Conservation (phyloP, 1,139 yeast species). For the Ogataea hybrid region DNA sequence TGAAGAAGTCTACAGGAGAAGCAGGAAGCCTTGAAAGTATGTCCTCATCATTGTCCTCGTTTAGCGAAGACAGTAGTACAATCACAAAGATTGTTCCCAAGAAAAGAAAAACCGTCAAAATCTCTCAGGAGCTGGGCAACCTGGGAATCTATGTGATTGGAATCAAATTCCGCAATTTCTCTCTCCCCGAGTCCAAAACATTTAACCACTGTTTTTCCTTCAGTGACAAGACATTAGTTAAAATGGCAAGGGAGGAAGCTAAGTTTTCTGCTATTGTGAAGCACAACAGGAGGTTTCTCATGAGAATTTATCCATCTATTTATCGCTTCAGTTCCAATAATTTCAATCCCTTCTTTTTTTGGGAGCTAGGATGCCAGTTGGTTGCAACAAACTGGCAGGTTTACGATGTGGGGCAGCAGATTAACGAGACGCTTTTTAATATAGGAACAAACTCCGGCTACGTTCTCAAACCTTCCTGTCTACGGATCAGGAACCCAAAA, state of each 20-base stretch:
- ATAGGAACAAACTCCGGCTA: slow-evolving; percentile 64
- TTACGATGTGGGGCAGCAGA: slow-evolving; percentile 81
- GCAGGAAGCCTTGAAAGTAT: slow-evolving; percentile 12
- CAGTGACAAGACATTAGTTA: slow-evolving; percentile 65
- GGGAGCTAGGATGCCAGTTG: slow-evolving; percentile 89
- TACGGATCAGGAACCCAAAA: slow-evolving; percentile 33
- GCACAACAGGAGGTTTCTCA: slow-evolving; percentile 72
- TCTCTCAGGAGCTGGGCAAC: slow-evolving; percentile 51
- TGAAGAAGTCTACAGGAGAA: slow-evolving; percentile 44
- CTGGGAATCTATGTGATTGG: slow-evolving; percentile 74
- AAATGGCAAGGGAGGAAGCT: slow-evolving; percentile 60
- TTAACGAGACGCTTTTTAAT: slow-evolving; percentile 83
- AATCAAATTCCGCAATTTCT: slow-evolving; percentile 73
- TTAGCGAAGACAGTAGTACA: slow-evolving; percentile 44
- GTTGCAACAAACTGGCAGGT: slow-evolving; percentile 98
- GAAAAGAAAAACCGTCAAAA: slow-evolving; percentile 34
- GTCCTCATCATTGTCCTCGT: slow-evolving; percentile 41
- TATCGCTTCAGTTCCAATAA: slow-evolving; percentile 75
- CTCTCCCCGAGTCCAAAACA: slow-evolving; percentile 82
- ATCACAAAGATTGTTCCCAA: slow-evolving; percentile 22
- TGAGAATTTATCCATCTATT: slow-evolving; percentile 87
- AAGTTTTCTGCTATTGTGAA: slow-evolving; percentile 57
- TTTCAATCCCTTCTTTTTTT: slow-evolving; percentile 71
- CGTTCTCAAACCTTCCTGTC: slow-evolving; percentile 64
- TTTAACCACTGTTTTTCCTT: slow-evolving; percentile 83